These are phyloP conservation scores for Anethum foeniculum DNA, from an alignment of 140 eudicot species.

Conservation along the genomic window DNA sequence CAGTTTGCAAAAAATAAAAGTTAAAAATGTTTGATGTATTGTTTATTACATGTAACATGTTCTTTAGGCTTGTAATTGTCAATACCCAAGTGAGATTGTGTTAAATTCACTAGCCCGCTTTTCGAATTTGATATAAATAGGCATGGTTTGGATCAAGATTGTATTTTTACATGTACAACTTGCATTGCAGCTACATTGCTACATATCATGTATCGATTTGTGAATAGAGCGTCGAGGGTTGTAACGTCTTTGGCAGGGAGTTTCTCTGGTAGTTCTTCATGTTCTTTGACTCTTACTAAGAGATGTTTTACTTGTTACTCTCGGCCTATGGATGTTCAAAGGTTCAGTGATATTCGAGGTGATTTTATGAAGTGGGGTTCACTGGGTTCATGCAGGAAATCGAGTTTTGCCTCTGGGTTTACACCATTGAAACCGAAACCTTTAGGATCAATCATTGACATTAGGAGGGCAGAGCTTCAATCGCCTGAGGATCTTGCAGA, in stretches of 20 bases:
- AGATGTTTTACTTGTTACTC: constrained; percentile 17
- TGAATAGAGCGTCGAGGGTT: constrained; percentile 31
- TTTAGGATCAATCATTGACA: constrained; percentile 65
- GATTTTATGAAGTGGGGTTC: constrained; percentile 41
- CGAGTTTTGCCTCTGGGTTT: constrained; percentile 72
- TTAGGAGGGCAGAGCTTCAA: constrained; percentile 58
- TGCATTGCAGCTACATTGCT: constrained; percentile 12
- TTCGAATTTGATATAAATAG: neutral
- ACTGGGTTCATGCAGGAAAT: constrained; percentile 32
- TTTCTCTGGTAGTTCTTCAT: constrained; percentile 16
- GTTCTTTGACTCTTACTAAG: constrained; percentile 5
- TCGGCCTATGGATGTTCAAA: constrained; percentile 11
- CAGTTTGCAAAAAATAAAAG: no score
- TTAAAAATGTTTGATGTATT: no score
- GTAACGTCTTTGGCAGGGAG: constrained; percentile 16
- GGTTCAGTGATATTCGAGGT: constrained; percentile 20
- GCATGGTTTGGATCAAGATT: neutral
- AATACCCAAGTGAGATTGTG: neutral
- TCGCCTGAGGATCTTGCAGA: constrained; percentile 66
- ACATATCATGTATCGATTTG: constrained; percentile 40
- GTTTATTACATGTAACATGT: no score
- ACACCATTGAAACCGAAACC: constrained; percentile 62
- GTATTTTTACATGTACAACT: neutral
- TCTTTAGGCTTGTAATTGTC: neutral
- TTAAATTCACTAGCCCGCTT: neutral